phyloP scores from a whole-genome alignment of 345 rosid genomes.

The Gossypium thurberi region DNA sequence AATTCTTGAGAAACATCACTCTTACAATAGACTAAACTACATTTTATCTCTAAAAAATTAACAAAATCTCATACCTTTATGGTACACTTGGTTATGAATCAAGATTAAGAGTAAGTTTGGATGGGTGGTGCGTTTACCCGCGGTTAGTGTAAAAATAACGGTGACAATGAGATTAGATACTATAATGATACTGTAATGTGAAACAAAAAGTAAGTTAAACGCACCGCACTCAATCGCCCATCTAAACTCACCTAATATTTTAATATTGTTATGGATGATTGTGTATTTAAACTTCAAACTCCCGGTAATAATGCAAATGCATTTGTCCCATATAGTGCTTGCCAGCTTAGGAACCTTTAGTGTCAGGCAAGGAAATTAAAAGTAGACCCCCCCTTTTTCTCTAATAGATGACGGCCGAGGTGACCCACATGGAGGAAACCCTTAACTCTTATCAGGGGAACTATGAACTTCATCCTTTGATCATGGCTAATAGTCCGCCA shows the following conservation, averaged over 20 bases:
- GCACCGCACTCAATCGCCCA: no score
- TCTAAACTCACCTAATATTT: background rate
- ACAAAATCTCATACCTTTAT: no score
- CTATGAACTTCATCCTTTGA: slow-evolving; percentile 9
- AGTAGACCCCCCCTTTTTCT: slow-evolving; percentile 12
- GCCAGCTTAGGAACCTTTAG: slow-evolving; percentile 34
- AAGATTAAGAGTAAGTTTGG: background rate
- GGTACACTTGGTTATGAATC: no score
- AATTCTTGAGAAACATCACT: background rate
- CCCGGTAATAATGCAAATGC: background rate
- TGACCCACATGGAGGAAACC: slow-evolving; percentile 25
- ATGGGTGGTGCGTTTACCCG: accelerated
- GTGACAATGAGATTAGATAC: no score
- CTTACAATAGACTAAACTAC: background rate
- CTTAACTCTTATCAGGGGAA: background rate
- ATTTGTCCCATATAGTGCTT: slow-evolving; percentile 19
- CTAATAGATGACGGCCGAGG: slow-evolving; percentile 6
- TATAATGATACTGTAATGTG: no score
- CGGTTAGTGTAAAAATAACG: no score
- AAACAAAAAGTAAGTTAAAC: no score
- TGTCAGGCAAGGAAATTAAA: slow-evolving; percentile 16
- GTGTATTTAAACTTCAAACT: background rate
- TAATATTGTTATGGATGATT: background rate
- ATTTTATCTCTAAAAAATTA: no score
- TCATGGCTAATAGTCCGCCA: slow-evolving; percentile 12